Percentiles rank a stretch among this genome's conserved stretches.
Evolutionary conservation across 257 asterid genomes (phyloP).

Genomic region (Primulina tabacum): DNA sequence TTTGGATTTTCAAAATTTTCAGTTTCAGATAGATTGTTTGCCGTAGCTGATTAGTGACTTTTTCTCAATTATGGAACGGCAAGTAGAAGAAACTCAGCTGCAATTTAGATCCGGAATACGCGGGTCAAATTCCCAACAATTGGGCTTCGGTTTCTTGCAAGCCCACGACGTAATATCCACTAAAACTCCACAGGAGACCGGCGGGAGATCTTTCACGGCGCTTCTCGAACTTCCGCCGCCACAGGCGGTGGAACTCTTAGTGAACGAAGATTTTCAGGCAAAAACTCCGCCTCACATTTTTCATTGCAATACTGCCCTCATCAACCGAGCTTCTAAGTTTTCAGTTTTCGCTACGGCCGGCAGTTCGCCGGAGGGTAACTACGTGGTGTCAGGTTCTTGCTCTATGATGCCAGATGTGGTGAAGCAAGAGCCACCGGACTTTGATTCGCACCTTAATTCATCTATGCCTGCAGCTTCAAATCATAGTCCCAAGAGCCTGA

Average conservation of each 20-base stretch:
- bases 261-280: conserved; percentile 42
- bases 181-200: conserved; percentile 37
- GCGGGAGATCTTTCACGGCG: conserved; percentile 77
- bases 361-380: conserved; percentile 34
- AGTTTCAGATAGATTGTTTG: conserved; percentile 2
- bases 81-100: conserved; percentile 29
- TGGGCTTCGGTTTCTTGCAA: conserved; percentile 40
- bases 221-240: conserved; percentile 83
- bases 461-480: conserved; percentile 54
- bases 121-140: conserved; percentile 28
- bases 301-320: conserved; percentile 53
- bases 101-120: conserved; percentile 55
- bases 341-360: conserved; percentile 53
- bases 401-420: conserved; percentile 36
- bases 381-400: conserved; percentile 27
- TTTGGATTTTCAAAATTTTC: background rate
- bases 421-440: conserved; percentile 73
- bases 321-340: conserved; percentile 68
- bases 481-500: conserved; percentile 50
- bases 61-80: conserved; percentile 27
- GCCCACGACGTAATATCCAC: conserved; percentile 35
- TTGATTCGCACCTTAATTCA: conserved; percentile 52
- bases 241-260: conserved; percentile 85
- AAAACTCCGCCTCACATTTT: conserved; percentile 50
- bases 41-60: conserved; percentile 11